These are phyloP conservation scores for Myxozyma nipponensis DNA, from an alignment of 805 yeast species.

Conservation along the genomic window DNA sequence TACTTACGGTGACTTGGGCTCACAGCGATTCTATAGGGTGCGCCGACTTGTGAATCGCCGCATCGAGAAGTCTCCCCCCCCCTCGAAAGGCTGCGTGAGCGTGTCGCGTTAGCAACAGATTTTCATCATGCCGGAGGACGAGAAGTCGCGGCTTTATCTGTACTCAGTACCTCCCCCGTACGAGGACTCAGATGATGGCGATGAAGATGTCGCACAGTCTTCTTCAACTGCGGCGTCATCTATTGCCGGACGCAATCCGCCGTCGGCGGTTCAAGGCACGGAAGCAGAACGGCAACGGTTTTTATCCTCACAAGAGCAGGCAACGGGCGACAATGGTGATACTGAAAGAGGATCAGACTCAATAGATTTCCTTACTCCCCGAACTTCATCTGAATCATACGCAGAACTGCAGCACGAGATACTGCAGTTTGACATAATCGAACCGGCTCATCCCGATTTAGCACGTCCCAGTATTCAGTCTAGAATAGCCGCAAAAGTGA, in stretches of 20 bases:
- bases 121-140: slow-evolving; percentile 16
- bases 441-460: slow-evolving; percentile 24
- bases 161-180: slow-evolving; percentile 29
- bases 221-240: slow-evolving; percentile 12
- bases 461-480: slow-evolving; percentile 19
- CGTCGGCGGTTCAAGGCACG: background rate
- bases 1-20: too few species aligned
- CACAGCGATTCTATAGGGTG: too few species aligned
- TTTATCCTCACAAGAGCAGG: slow-evolving; percentile 9
- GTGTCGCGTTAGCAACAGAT: too few species aligned
- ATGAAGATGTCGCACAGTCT: slow-evolving; percentile 6
- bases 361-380: slow-evolving; percentile 18
- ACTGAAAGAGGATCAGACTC: slow-evolving; percentile 3
- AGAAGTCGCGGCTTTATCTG: slow-evolving; percentile 19
- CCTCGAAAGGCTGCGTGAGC: too few species aligned
- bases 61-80: too few species aligned
- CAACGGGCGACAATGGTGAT: slow-evolving; percentile 1
- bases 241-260: background rate
- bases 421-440: slow-evolving; percentile 48
- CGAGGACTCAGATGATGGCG: slow-evolving; percentile 17
- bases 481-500: slow-evolving; percentile 11
- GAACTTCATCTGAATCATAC: slow-evolving; percentile 18
- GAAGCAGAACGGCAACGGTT: slow-evolving; percentile 22
- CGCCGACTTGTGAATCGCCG: too few species aligned
- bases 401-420: slow-evolving; percentile 30